These are phyloP conservation scores for Choricystis sp. DNA, from an alignment of 139 green algal genomes.

Conservation along the genomic window DNA sequence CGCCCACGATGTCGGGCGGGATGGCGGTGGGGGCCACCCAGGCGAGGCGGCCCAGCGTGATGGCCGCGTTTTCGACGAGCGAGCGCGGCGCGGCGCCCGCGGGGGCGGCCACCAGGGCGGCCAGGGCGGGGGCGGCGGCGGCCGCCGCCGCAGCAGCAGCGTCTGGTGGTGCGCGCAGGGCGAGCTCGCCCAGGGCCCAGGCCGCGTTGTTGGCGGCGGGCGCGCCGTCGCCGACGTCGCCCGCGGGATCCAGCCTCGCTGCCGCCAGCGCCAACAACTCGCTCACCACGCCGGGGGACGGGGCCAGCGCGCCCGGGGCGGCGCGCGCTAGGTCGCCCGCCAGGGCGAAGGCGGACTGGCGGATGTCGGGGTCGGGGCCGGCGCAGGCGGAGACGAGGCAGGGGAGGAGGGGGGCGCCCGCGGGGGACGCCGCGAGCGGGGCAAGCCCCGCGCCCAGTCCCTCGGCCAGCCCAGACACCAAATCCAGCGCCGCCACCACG, in stretches of 20 bases:
- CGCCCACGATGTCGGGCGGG: slow-evolving; percentile 40
- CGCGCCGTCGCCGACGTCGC: slow-evolving; percentile 38
- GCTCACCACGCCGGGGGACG: slow-evolving; percentile 11
- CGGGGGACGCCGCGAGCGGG: slow-evolving; percentile 19
- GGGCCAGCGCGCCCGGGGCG: slow-evolving; percentile 23
- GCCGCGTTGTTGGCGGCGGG: slow-evolving; percentile 91
- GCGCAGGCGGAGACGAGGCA: background rate
- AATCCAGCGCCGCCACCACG: slow-evolving; percentile 56
- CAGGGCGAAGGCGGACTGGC: slow-evolving; percentile 83
- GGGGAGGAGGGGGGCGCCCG: background rate
- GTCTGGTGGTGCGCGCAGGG: slow-evolving; percentile 35
- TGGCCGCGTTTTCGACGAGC: slow-evolving; percentile 82
- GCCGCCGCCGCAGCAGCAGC: slow-evolving; percentile 34
- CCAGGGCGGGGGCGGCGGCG: slow-evolving; percentile 31
- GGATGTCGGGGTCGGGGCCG: slow-evolving; percentile 30
- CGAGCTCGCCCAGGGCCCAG: slow-evolving; percentile 80
- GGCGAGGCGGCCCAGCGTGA: slow-evolving; percentile 69
- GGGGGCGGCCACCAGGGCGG: slow-evolving; percentile 35
- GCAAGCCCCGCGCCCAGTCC: slow-evolving; percentile 45
- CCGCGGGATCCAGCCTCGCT: slow-evolving; percentile 9
- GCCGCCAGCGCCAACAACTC: slow-evolving; percentile 10
- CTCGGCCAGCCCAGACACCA: slow-evolving; percentile 61
- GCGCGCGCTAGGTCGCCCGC: slow-evolving; percentile 69
- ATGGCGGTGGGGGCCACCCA: slow-evolving; percentile 46
- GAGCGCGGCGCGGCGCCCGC: slow-evolving; percentile 35